These are phyloP conservation scores for Penicillium glabrum DNA, from an alignment of 2,329 filamentous ascomycete species.

Conservation along the genomic window DNA sequence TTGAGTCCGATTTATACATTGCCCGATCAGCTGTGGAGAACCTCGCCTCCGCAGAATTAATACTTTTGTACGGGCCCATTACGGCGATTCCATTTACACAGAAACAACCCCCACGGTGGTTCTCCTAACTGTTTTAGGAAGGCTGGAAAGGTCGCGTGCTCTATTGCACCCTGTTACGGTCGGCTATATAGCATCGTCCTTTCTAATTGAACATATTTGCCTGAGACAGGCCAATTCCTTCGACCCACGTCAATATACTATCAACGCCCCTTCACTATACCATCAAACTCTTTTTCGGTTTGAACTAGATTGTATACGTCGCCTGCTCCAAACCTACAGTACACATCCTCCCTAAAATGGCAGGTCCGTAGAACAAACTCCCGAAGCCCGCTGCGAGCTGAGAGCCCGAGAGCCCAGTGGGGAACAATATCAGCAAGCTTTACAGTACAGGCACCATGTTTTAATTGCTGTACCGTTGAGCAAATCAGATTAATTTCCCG, in stretches of 20 bases:
- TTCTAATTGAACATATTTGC: background rate
- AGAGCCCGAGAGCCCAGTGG: background rate
- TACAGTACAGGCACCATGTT: constrained; percentile 13
- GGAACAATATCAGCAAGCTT: constrained; percentile 2
- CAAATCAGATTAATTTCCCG: constrained; percentile 3
- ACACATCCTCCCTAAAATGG: constrained; percentile 1
- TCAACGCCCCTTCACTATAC: background rate
- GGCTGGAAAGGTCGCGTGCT: constrained; percentile 3
- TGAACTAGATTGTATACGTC: background rate
- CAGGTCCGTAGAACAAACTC: constrained; percentile 1
- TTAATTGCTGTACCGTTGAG: background rate
- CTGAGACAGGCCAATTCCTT: background rate
- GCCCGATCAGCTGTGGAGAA: background rate
- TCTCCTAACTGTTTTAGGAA: constrained; percentile 7
- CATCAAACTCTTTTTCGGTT: background rate
- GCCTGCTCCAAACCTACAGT: background rate
- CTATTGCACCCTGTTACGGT: background rate
- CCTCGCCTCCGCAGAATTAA: background rate
- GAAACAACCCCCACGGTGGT: background rate
- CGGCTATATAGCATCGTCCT: background rate
- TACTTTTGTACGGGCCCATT: background rate
- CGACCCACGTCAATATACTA: background rate
- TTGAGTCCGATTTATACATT: background rate
- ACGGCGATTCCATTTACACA: background rate
- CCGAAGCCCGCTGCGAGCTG: background rate